Conservation (phyloP, 768 basidiomycete species). For the Candolleomyces eurysporus region DNA sequence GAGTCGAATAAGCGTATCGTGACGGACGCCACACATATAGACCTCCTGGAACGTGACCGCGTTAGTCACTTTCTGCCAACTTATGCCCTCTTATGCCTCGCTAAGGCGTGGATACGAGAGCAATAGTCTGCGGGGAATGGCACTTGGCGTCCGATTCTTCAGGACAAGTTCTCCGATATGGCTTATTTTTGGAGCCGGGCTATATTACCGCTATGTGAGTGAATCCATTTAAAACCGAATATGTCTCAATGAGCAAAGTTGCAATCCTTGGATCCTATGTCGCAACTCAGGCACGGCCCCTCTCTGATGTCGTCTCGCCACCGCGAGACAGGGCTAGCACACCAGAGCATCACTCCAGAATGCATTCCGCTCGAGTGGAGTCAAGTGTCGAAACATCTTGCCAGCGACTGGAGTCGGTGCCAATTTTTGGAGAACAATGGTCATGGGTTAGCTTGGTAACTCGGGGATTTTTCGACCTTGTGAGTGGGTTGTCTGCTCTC, state of each 20-base stretch:
- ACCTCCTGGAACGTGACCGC: slow-evolving; percentile 1
- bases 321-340: neutral
- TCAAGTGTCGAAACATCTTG: too few relatives aligned
- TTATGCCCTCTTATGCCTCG: neutral
- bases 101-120: neutral
- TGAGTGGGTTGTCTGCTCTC: too few relatives aligned
- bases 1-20: too few relatives aligned
- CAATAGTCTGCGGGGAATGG: neutral
- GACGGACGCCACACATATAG: neutral
- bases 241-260: neutral
- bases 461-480: too few relatives aligned
- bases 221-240: neutral
- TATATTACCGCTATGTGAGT: neutral
- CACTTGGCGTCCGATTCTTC: neutral
- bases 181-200: neutral
- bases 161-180: neutral
- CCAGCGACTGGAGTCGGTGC: too few relatives aligned
- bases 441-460: too few relatives aligned
- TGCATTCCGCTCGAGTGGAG: too few relatives aligned
- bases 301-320: neutral
- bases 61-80: slow-evolving; percentile 1
- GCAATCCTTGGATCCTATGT: neutral
- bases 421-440: too few relatives aligned
- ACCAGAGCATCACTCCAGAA: too few relatives aligned
- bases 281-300: slow-evolving; percentile 3